A percentile compares a stretch with the other conserved stretches of the same genome.
These are phyloP conservation scores for Geotrichum bryndzae DNA, from an alignment of 1,139 yeast species.

Conservation along the genomic window DNA sequence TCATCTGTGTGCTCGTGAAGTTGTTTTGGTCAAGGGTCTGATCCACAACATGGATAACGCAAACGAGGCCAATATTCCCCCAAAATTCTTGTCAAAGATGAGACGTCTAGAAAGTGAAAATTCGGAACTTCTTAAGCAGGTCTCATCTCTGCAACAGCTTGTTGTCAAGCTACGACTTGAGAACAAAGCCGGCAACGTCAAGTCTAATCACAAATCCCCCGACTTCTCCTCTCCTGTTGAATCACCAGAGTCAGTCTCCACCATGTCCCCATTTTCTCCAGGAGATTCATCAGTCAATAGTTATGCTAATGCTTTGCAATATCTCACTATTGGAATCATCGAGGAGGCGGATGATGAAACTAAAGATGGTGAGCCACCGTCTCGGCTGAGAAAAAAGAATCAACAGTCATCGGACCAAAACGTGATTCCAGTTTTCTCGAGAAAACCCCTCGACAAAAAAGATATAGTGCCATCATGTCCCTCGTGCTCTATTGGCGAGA, in stretches of 20 bases:
- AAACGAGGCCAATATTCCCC: constrained; percentile 5
- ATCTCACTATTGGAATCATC: constrained; percentile 16
- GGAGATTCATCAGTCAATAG: constrained; percentile 10
- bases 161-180: constrained; percentile 8
- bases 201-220: background rate
- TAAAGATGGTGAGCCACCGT: background rate
- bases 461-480: constrained; percentile 16
- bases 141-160: constrained; percentile 11
- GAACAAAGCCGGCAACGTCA: background rate
- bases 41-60: constrained; percentile 17
- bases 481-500: constrained; percentile 19
- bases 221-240: constrained; percentile 5
- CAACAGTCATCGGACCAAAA: background rate
- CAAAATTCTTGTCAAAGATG: constrained; percentile 3
- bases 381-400: background rate
- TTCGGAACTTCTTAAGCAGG: constrained; percentile 13
- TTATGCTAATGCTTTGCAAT: constrained; percentile 17
- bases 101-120: constrained; percentile 12
- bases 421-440: constrained; percentile 16
- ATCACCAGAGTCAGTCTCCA: constrained; percentile 1
- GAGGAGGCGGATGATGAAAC: constrained; percentile 6
- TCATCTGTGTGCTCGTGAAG: constrained; percentile 22
- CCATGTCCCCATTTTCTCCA: constrained; percentile 2
- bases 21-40: constrained; percentile 23
- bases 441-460: constrained; percentile 12